Percentiles rank a stretch among this genome's conserved stretches.
Conservation (phyloP, 257 asterid species). For the Mitragyna speciosa region DNA sequence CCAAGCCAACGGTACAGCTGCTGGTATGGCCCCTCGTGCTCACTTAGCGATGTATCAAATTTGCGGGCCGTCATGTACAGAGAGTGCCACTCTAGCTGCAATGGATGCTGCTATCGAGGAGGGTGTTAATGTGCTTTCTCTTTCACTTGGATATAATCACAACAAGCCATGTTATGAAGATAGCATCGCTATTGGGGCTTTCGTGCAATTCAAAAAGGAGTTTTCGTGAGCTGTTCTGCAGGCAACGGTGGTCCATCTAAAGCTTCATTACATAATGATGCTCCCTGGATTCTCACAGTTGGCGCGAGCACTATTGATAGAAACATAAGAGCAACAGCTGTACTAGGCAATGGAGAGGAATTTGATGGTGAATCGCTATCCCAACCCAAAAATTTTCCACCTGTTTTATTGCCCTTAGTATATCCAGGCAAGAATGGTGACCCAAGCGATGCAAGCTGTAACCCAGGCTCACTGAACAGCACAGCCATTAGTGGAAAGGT, state of each 20-base stretch:
- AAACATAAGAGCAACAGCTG: not conserved
- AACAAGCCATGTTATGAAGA: not conserved
- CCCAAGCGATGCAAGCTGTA: too few species aligned
- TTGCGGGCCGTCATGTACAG: not conserved
- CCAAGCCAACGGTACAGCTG: conserved; percentile 7
- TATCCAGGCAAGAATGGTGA: too few species aligned
- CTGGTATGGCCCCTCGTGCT: conserved; percentile 16
- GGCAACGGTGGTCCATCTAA: not conserved
- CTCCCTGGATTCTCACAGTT: not conserved
- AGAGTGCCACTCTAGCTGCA: not conserved
- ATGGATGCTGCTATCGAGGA: not conserved
- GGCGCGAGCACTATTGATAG: not conserved
- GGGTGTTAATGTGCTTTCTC: not conserved
- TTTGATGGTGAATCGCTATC: not conserved
- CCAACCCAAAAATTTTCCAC: not conserved
- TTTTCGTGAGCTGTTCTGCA: not conserved
- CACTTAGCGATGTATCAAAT: conserved; percentile 2
- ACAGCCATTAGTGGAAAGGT: too few species aligned
- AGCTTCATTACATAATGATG: not conserved
- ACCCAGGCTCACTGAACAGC: too few species aligned
- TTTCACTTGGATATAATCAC: not conserved
- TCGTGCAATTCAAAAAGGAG: not conserved
- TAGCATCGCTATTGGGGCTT: not conserved
- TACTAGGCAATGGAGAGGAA: not conserved
- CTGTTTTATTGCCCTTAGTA: not conserved